Percentiles rank a stretch among this genome's conserved stretches.
phyloP scores from a whole-genome alignment of 2,329 filamentous ascomycete species.

The Cladorrhinum sp. region DNA sequence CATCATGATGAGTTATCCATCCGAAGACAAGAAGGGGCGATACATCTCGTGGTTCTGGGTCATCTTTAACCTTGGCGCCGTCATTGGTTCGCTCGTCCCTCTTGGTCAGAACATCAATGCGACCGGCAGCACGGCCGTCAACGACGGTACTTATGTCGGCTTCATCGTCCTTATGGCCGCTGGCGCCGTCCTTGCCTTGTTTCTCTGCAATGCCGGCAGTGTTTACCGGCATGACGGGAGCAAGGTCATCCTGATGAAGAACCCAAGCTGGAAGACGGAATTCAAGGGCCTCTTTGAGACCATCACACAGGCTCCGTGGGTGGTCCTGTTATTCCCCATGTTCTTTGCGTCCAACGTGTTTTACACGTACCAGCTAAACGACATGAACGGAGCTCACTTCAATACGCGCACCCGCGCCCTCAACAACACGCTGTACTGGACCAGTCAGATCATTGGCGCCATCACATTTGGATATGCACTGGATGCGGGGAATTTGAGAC shows the following conservation, averaged over 20 bases:
- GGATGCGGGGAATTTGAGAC: conserved; percentile 57
- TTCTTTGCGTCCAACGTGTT: conserved; percentile 79
- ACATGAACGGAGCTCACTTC: conserved; percentile 68
- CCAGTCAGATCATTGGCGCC: conserved; percentile 74
- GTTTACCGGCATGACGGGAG: conserved; percentile 76
- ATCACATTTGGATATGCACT: conserved; percentile 69
- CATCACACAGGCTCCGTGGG: conserved; percentile 66
- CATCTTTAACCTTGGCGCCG: conserved; percentile 89
- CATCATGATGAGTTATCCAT: conserved; percentile 87
- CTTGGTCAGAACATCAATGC: conserved; percentile 68
- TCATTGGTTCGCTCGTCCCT: conserved; percentile 78
- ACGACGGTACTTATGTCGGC: conserved; percentile 80
- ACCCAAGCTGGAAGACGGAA: conserved; percentile 82
- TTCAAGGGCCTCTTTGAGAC: conserved; percentile 73
- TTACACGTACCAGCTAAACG: conserved; percentile 72
- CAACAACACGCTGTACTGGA: conserved; percentile 77
- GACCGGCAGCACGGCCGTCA: conserved; percentile 48
- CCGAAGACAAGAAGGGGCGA: conserved; percentile 75
- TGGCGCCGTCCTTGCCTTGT: conserved; percentile 67
- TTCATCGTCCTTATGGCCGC: conserved; percentile 80
- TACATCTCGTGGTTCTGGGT: conserved; percentile 94
- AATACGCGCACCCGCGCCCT: conserved; percentile 69
- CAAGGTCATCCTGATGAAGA: conserved; percentile 82
- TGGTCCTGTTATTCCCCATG: conserved; percentile 76
- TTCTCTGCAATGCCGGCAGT: conserved; percentile 67